Evolutionary conservation across 2,329 filamentous ascomycete genomes (phyloP).

Genomic region (Pochonia chlamydosporia): DNA sequence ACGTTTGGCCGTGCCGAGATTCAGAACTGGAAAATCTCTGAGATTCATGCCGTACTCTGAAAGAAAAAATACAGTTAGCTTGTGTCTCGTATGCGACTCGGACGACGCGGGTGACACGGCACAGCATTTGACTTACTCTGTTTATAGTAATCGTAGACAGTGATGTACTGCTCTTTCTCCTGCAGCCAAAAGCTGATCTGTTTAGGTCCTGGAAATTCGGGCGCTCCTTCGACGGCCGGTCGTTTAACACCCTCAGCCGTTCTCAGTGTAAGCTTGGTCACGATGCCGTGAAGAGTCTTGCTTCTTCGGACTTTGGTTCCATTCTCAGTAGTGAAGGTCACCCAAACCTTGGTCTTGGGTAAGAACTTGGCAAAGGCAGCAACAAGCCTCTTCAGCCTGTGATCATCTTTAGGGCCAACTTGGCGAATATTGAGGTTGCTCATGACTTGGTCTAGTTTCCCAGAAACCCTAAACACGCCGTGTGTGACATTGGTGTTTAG

Average conservation of each 20-base stretch:
- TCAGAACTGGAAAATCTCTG: conserved; percentile 53
- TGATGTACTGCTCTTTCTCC: conserved; percentile 22
- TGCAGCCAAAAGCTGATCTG: conserved; percentile 26
- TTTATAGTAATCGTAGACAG: conserved; percentile 39
- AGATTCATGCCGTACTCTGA: conserved; percentile 29
- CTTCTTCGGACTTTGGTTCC: conserved; percentile 23
- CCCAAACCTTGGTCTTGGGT: conserved; percentile 30
- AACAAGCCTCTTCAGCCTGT: conserved; percentile 19
- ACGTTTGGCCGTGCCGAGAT: conserved; percentile 52
- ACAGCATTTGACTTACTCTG: conserved; percentile 28
- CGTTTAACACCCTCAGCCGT: conserved; percentile 12
- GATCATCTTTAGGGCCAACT: conserved; percentile 7
- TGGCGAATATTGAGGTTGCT: conserved; percentile 15
- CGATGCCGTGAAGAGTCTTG: conserved; percentile 24
- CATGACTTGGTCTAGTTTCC: conserved; percentile 30
- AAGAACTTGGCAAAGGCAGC: conserved; percentile 26
- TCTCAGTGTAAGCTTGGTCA: conserved; percentile 13
- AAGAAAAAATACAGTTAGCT: neutral
- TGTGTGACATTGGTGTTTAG: conserved; percentile 52
- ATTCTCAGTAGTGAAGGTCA: conserved; percentile 23
- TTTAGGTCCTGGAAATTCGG: conserved; percentile 26
- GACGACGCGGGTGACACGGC: neutral
- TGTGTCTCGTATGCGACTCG: neutral
- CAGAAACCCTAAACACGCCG: conserved; percentile 41
- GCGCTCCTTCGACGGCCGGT: conserved; percentile 16